Evolutionary conservation across 495 filamentous ascomycete genomes (phyloP).

Genomic region (Penicillium macrosclerotiorum): DNA sequence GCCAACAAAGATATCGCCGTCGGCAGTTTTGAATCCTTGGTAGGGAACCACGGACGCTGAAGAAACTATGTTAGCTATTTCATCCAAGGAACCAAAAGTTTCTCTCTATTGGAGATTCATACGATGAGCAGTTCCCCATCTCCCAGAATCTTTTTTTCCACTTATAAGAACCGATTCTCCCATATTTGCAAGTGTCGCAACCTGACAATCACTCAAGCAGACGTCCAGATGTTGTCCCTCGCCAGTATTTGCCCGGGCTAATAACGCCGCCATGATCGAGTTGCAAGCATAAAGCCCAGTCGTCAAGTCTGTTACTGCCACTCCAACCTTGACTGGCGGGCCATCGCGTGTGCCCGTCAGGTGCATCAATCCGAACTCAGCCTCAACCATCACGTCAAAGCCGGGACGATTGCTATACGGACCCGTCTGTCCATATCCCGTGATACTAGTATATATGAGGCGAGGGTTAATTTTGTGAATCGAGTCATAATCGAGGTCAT

Average conservation of each 20-base stretch:
- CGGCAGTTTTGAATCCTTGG: conserved; percentile 78
- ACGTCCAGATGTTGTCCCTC: conserved; percentile 89
- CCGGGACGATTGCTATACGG: conserved; percentile 83
- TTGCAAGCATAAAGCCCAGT: conserved; percentile 91
- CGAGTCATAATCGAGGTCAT: conserved; percentile 76
- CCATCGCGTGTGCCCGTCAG: conserved; percentile 85
- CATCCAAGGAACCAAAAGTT: not conserved
- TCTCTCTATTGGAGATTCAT: too few species aligned
- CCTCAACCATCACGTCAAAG: conserved; percentile 98
- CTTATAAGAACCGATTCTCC: conserved; percentile 86
- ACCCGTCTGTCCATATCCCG: conserved; percentile 81
- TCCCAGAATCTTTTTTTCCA: conserved; percentile 75
- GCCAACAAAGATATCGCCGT: conserved; percentile 85
- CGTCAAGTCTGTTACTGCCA: conserved; percentile 91
- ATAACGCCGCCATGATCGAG: conserved; percentile 84
- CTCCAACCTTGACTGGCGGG: conserved; percentile 93
- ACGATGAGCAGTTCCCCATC: conserved; percentile 95
- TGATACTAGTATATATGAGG: conserved; percentile 63
- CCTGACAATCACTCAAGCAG: conserved; percentile 84
- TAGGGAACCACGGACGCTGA: conserved; percentile 91
- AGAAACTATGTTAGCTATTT: not conserved
- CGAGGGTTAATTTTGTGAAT: conserved; percentile 72
- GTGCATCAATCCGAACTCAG: conserved; percentile 95
- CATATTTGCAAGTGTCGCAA: conserved; percentile 86
- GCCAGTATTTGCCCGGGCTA: conserved; percentile 62